Conservation (phyloP, 768 basidiomycete species). For the Kwoniella botswanensis region DNA sequence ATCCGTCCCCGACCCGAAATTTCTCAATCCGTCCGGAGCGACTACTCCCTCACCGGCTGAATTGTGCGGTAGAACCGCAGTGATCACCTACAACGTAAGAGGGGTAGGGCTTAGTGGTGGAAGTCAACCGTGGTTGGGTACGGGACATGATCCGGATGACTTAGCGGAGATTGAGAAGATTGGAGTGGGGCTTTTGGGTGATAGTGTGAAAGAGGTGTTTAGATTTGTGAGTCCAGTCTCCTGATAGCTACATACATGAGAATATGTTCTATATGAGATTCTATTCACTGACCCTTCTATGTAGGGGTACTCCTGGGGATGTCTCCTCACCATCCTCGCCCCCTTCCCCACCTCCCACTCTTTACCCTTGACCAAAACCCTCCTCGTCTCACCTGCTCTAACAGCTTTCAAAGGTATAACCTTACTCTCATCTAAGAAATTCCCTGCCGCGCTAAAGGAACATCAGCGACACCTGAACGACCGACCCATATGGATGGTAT, state of each 20-base stretch:
- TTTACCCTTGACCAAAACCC: conserved; percentile 36
- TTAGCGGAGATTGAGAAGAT: conserved; percentile 36
- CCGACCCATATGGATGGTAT: conserved; percentile 18
- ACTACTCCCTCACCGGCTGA: not conserved
- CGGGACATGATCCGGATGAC: conserved; percentile 31
- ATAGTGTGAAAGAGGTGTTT: conserved; percentile 21
- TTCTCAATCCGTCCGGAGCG: conserved; percentile 9
- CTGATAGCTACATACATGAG: not conserved
- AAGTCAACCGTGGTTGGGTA: conserved; percentile 27
- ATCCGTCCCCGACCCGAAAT: conserved; percentile 6
- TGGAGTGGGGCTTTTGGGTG: conserved; percentile 23
- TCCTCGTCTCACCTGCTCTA: conserved; percentile 25
- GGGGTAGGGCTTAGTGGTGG: conserved; percentile 40
- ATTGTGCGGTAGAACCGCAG: conserved; percentile 24
- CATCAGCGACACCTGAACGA: not conserved
- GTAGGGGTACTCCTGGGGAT: conserved; percentile 53
- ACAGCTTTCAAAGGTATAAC: conserved; percentile 28
- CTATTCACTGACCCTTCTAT: not conserved
- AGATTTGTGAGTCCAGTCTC: conserved; percentile 22
- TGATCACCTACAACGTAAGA: conserved; percentile 44
- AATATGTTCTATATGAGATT: not conserved
- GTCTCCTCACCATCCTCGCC: conserved; percentile 30
- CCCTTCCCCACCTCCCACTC: conserved; percentile 17
- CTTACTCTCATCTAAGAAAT: conserved; percentile 28
- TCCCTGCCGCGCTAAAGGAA: conserved; percentile 18